Evolutionary conservation across 306 rosid genomes (phyloP), one percentile per base, ranked within the genome.

Genomic region (Inga oerstediana): DNA sequence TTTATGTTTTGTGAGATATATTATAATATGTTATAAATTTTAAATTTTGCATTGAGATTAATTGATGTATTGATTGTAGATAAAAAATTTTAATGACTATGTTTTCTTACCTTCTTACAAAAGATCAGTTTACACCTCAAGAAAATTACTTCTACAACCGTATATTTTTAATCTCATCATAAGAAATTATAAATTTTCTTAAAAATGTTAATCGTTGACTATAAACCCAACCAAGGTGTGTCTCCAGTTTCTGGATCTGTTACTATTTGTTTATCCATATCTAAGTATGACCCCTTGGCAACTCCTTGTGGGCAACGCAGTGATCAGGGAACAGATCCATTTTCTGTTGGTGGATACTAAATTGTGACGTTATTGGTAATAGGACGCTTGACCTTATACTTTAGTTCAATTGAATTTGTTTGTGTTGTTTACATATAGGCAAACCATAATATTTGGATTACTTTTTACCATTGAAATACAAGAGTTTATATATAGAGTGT

Each of bases 181-280:
- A 32, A 32, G 34, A 32, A 32, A 32, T 32, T 2, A 32, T 32
- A 32, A 32, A 32, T 32, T 32, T 32, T 32, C 34, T 32, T 32
- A 32, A 32, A 32, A 2, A 45, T 58, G 61, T 67, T 24, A 32
- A 7, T 69, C 30, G 62, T 70, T 77, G 76, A 74, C 15, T 52
- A 43, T 72, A 2, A 81, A 34, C 45, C 39, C 66, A 15, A 64
- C n/a, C 0, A 41, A n/a, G 48, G 39, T 0, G 44, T 35, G 4
- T 34, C 81, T 64, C 72, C 51, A 24, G 24, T 80, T 62, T 76
- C n/a, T 45, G 27, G 27, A 58, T 46, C 44, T 65, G 80, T 84
- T 61, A 4, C 20, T 69, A 74, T 61, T 68, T 65, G 74, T 62
- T 75, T 72, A 74, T 68, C 79, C 17, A 67, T 84, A 45, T 77